Percentiles rank a stretch among this genome's conserved stretches.
These are phyloP conservation scores for Aspergillus transmontanensis DNA, from an alignment of 2,329 filamentous ascomycete species.

Conservation along the genomic window DNA sequence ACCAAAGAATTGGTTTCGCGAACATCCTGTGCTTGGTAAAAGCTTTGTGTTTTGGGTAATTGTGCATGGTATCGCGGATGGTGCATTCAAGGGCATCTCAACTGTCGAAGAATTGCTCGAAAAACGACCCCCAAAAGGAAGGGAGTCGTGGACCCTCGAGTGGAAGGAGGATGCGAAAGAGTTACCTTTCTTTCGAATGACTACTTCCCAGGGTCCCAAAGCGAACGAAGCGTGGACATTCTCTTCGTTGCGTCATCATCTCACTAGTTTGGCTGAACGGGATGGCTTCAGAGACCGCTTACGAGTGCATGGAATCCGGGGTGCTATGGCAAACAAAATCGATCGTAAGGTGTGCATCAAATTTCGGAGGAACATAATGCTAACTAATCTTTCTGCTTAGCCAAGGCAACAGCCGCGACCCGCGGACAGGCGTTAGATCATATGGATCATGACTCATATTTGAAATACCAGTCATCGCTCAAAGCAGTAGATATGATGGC, in stretches of 20 bases:
- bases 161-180: conserved; percentile 12
- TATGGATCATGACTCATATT: conserved; percentile 19
- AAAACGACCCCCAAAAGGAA: conserved; percentile 12
- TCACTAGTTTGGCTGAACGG: conserved; percentile 1
- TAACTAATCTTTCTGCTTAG: conserved; percentile 4
- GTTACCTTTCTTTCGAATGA: conserved; percentile 19
- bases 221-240: conserved; percentile 15
- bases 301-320: conserved; percentile 4
- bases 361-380: neutral
- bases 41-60: too few relatives aligned
- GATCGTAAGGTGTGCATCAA: neutral
- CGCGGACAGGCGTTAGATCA: conserved; percentile 21
- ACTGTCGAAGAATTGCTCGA: conserved; percentile 19
- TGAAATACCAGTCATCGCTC: conserved; percentile 23
- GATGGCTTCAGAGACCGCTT: conserved; percentile 7
- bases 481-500: conserved; percentile 26
- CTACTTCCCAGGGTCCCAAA: conserved; percentile 13
- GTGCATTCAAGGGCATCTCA: neutral
- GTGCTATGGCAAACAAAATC: conserved; percentile 6
- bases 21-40: too few relatives aligned
- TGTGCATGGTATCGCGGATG: too few relatives aligned
- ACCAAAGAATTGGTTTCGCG: too few relatives aligned
- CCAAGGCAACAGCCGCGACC: conserved; percentile 17
- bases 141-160: conserved; percentile 22
- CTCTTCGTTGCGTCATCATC: conserved; percentile 14